These are phyloP conservation scores for Brettanomyces custersianus DNA, from an alignment of 805 yeast genomes.

Conservation along the genomic window DNA sequence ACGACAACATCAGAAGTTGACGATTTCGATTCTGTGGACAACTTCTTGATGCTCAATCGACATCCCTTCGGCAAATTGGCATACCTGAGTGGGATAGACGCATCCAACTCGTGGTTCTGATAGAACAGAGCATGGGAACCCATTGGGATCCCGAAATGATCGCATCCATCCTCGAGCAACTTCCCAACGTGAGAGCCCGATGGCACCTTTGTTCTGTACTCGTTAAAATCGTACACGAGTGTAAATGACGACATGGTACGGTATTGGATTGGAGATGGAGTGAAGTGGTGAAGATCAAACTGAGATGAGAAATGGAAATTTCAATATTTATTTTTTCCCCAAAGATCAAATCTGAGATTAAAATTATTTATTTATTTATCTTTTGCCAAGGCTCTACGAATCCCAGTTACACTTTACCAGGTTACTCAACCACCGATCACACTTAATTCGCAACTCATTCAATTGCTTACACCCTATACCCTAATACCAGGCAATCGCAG, in stretches of 20 bases:
- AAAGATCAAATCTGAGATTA: no score
- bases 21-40: background rate
- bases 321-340: no score
- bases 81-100: slow-evolving; percentile 33
- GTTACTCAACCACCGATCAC: no score
- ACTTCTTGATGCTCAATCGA: slow-evolving; percentile 23
- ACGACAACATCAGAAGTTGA: slow-evolving; percentile 3
- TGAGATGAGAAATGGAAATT: no score
- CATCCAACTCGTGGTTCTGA: slow-evolving; percentile 15
- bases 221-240: slow-evolving; percentile 26
- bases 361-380: no score
- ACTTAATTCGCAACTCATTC: no score
- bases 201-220: slow-evolving; percentile 25
- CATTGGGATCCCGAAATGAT: slow-evolving; percentile 27
- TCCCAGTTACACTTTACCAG: no score
- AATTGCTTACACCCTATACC: no score
- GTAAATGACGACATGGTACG: slow-evolving; percentile 24
- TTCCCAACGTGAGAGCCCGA: slow-evolving; percentile 30
- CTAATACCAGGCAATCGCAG: no score
- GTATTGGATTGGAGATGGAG: no score
- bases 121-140: background rate
- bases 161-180: slow-evolving; percentile 25
- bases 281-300: no score
- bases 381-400: no score
- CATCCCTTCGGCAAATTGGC: slow-evolving; percentile 36